Percentiles rank a stretch among this genome's conserved stretches.
These are phyloP conservation scores for Hyphopichia wangnamkhiaoensis DNA, from an alignment of 1,139 yeast species.

Conservation along the genomic window DNA sequence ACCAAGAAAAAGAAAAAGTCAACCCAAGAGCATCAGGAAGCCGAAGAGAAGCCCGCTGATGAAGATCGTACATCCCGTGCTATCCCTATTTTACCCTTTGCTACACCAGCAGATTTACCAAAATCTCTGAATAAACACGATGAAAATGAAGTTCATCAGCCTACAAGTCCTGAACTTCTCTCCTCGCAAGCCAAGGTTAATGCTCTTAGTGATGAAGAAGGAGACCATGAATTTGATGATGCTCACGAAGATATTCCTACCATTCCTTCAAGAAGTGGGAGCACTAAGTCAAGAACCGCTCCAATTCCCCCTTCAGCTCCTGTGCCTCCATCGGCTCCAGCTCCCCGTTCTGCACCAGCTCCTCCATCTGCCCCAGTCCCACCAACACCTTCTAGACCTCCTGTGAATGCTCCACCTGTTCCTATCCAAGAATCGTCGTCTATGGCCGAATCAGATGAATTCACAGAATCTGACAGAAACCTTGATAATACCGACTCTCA, in stretches of 20 bases:
- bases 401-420: conserved; percentile 9
- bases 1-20: conserved; percentile 9
- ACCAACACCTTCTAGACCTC: conserved; percentile 2
- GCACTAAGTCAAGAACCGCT: conserved; percentile 1
- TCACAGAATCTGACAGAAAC: conserved; percentile 20
- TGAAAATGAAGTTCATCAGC: conserved; percentile 6
- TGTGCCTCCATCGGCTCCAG: conserved; percentile 13
- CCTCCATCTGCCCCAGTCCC: conserved; percentile 1
- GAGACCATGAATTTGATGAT: conserved; percentile 7
- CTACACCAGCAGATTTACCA: conserved; percentile 27
- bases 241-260: conserved; percentile 6
- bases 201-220: neutral
- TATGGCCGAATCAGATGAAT: conserved; percentile 32
- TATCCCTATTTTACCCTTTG: conserved; percentile 56
- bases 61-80: conserved; percentile 27
- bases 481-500: conserved; percentile 7
- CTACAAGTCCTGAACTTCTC: conserved; percentile 6
- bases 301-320: conserved; percentile 12
- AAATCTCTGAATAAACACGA: conserved; percentile 20
- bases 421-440: conserved; percentile 25
- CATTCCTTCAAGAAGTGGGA: conserved; percentile 8
- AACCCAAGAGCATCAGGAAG: conserved; percentile 10
- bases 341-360: conserved; percentile 12
- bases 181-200: conserved; percentile 1
- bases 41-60: conserved; percentile 10